Conservation (phyloP, 352 stramenopile species). For the Phytophthora vignae region DNA sequence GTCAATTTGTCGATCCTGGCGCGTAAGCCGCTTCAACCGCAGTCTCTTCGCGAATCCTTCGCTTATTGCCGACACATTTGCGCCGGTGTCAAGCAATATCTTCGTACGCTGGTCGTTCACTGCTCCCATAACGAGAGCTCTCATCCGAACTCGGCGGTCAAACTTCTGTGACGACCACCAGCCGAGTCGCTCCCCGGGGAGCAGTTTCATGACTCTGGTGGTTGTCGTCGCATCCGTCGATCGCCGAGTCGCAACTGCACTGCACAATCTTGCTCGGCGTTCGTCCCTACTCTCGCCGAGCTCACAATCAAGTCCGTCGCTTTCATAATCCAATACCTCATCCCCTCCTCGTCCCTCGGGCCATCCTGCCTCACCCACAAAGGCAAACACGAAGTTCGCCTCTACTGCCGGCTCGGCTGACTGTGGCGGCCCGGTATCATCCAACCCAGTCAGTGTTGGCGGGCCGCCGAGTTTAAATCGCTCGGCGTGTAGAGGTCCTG, state of each 20-base stretch:
- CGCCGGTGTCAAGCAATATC: neutral
- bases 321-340: too few relatives aligned
- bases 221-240: neutral
- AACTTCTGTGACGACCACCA: neutral
- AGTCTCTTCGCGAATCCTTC: neutral
- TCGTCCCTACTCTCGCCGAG: too few relatives aligned
- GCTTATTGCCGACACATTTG: neutral
- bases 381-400: neutral
- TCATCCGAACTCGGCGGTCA: neutral
- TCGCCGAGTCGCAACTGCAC: too few relatives aligned
- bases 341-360: too few relatives aligned
- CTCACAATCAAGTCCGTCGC: too few relatives aligned
- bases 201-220: neutral
- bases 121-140: neutral
- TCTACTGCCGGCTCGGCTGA: slow-evolving; percentile 10
- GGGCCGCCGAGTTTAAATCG: slow-evolving; percentile 20
- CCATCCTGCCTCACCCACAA: too few relatives aligned
- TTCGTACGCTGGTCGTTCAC: neutral
- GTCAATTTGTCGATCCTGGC: neutral
- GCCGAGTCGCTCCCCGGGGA: neutral
- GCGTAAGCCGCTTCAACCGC: neutral
- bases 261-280: too few relatives aligned
- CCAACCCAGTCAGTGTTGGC: slow-evolving; percentile 19
- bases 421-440: slow-evolving; percentile 9
- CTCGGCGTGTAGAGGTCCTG: slow-evolving; percentile 6